These are phyloP conservation scores for Euphrasia confusa DNA, from an alignment of 257 asterid genomes.

Conservation along the genomic window DNA sequence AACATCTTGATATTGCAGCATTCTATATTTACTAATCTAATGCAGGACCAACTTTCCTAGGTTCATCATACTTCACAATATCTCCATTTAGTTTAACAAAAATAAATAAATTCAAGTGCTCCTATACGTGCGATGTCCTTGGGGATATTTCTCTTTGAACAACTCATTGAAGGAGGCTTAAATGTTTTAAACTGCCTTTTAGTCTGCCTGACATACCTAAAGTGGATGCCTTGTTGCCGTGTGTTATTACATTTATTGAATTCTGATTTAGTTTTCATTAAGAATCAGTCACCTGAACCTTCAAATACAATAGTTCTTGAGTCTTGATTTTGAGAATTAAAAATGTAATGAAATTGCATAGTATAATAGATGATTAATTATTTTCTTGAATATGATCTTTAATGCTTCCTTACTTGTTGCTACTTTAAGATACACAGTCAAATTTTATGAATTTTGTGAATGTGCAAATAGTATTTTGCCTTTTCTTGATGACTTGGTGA, in stretches of 20 bases:
- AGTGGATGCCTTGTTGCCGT: conserved; percentile 2
- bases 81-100: conserved; percentile 17
- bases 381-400: background rate
- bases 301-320: background rate
- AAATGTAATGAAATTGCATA: background rate
- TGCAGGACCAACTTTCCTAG: conserved; percentile 15
- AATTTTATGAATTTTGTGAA: conserved; percentile 8
- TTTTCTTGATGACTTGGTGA: conserved; percentile 17
- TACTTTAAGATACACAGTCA: conserved; percentile 1
- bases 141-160: background rate
- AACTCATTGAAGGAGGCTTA: conserved; percentile 5
- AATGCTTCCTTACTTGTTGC: background rate
- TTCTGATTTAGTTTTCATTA: conserved; percentile 7
- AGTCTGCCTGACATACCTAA: background rate
- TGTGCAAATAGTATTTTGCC: conserved; percentile 13
- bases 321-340: background rate
- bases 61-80: background rate
- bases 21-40: conserved; percentile 18
- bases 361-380: background rate
- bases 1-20: conserved; percentile 22
- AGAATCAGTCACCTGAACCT: conserved; percentile 12
- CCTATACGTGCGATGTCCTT: conserved; percentile 5
- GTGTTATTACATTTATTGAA: conserved; percentile 9
- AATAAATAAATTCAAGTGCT: background rate
- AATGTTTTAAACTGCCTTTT: conserved; percentile 3